Conservation (phyloP, 208 protist genomes). For the Trypanosoma lewisi region DNA sequence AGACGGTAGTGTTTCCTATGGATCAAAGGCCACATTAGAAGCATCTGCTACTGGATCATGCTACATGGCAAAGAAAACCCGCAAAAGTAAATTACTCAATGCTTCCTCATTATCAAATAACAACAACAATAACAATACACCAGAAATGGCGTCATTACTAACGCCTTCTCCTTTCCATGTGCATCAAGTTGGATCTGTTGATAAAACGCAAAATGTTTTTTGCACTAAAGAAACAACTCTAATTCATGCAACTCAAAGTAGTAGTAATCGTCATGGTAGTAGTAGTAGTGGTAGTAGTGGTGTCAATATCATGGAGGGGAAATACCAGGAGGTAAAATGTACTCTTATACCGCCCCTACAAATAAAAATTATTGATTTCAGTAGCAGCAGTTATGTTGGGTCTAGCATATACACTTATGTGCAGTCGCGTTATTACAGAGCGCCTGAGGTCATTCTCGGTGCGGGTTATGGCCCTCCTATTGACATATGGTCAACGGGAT, state of each 20-base stretch:
- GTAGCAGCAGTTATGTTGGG: constrained; percentile 92
- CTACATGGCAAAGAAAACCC: not conserved
- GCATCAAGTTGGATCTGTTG: not conserved
- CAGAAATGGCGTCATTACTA: not conserved
- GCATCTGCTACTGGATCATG: constrained; percentile 1
- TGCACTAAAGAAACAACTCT: not conserved
- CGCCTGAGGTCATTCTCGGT: constrained; percentile 96
- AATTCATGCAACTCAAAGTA: no score
- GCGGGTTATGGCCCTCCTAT: constrained; percentile 89
- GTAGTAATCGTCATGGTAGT: no score
- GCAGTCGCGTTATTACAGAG: constrained; percentile 95
- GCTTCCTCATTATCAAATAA: not conserved
- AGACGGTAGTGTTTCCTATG: not conserved
- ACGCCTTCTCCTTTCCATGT: constrained; percentile 4
- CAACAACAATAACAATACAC: constrained; percentile 3
- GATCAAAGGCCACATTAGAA: not conserved
- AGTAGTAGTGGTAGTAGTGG: no score
- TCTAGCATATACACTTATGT: constrained; percentile 82
- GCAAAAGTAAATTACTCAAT: not conserved
- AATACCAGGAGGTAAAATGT: no score
- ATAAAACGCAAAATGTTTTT: not conserved
- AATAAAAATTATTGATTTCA: constrained; percentile 98
- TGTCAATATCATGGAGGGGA: no score
- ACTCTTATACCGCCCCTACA: constrained; percentile 33
- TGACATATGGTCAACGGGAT: constrained; percentile 98